Evolutionary conservation across 257 asterid genomes (phyloP).

Genomic region (Dorcoceras hygrometricum): DNA sequence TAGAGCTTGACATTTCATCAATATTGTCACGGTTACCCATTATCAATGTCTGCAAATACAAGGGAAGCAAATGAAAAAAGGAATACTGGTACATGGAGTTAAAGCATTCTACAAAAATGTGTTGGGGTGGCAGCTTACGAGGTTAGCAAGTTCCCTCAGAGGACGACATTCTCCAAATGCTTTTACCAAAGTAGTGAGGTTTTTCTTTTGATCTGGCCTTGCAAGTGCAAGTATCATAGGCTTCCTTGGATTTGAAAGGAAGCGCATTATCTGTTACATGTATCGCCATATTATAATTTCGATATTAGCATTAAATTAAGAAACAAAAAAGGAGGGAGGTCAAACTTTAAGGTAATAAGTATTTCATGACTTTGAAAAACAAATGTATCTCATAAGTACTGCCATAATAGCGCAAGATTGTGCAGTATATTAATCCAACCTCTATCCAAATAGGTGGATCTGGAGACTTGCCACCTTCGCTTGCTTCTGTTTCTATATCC

Average conservation of each 20-base stretch:
- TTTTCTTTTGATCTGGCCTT: slow-evolving; percentile 99
- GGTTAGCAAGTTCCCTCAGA: slow-evolving; percentile 94
- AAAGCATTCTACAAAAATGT: slow-evolving; percentile 10
- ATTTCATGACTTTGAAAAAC: slow-evolving; percentile 17
- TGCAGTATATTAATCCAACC: slow-evolving; percentile 35
- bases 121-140: slow-evolving; percentile 45
- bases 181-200: slow-evolving; percentile 86
- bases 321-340: background rate
- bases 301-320: slow-evolving; percentile 2
- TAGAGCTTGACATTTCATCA: slow-evolving; percentile 95
- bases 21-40: slow-evolving; percentile 98
- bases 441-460: slow-evolving; percentile 92
- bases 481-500: slow-evolving; percentile 58
- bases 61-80: slow-evolving; percentile 23
- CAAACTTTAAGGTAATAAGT: background rate
- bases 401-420: background rate
- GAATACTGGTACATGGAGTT: slow-evolving; percentile 19
- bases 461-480: slow-evolving; percentile 78
- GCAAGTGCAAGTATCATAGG: slow-evolving; percentile 99
- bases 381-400: background rate
- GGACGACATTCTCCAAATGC: slow-evolving; percentile 99
- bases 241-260: slow-evolving; percentile 93
- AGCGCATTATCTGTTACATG: slow-evolving; percentile 87
- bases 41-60: slow-evolving; percentile 68
- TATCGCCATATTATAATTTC: slow-evolving; percentile 18